Base-by-base conservation (phyloP, 192 early-diverging fungal genomes). In the Coemansia sp. region DNA sequence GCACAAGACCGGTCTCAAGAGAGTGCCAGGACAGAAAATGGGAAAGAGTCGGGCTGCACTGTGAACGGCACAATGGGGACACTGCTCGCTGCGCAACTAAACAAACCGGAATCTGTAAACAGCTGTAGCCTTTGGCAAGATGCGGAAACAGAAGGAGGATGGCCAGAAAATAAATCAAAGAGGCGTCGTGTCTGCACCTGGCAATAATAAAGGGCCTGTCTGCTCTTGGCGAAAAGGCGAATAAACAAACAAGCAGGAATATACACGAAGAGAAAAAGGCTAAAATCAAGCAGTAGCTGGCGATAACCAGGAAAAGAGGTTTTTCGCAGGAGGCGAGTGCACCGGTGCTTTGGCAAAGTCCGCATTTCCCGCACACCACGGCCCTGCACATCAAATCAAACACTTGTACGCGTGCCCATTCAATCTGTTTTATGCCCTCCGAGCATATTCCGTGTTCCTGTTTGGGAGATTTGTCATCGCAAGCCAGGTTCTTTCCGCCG, bases 21-120 rank as follows among this genome's bases (percentile, higher is more conserved):
- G 32, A 35, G 32, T 35, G 32, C 32, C 48, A 49, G 19, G 48
- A 21, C 12, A 49, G 7, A 49, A n/a, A 45, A 9, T 12, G 14
- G 41, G 3, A 45, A 45, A 45, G 41, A 45, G 11, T 12, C 41
- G 15, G n/a, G 23, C 53, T 29, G 14, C 24, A 55, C 19, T 55
- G 53, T 55, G 53, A 55, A 27, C 25, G 50, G 24, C 24, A 17
- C 25, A 24, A 55, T 29, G 25, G 53, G 29, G 53, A 25, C 24
- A 29, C 22, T 14, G 25, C n/a, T 45, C 41, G 41, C 41, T 45
- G 41, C 4, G 11, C 25, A 14, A 32, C 7, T 55, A 22, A 17
- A 55, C 32, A 22, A 55, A 55, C 53, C 29, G 23, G 53, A 55
- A 29, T 55, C 53, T 55, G 53, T 55, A 55, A 55, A 55, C 53